Evolutionary conservation across 176 grass and related monocot species (phyloP).

Genomic region (Zizania latifolia): DNA sequence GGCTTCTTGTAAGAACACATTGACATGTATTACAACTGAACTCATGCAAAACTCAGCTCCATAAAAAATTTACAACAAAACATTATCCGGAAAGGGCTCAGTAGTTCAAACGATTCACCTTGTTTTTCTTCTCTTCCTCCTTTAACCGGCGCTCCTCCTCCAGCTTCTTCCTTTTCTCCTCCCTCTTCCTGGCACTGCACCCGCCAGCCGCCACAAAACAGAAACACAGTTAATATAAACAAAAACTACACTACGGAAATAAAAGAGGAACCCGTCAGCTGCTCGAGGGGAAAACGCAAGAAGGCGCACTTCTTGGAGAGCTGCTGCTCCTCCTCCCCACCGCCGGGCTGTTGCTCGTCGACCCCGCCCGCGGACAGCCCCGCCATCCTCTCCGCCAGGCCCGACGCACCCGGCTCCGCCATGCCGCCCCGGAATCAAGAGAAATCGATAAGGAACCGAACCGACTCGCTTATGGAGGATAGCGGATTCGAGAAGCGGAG

Average conservation of each 20-base stretch:
- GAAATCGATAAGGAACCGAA: background rate
- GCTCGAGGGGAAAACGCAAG: background rate
- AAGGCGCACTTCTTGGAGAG: constrained; percentile 67
- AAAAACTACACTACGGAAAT: background rate
- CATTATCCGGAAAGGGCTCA: background rate
- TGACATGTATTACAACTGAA: background rate
- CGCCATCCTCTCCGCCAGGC: constrained; percentile 28
- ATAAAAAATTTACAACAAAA: background rate
- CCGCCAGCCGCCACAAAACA: no score
- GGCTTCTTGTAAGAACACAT: background rate
- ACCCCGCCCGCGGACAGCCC: constrained; percentile 28
- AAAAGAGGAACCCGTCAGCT: background rate
- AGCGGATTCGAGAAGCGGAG: no score
- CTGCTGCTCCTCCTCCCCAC: no score
- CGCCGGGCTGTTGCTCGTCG: constrained; percentile 30
- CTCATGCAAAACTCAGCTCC: background rate
- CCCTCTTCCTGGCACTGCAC: constrained; percentile 70
- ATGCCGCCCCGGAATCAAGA: constrained; percentile 3
- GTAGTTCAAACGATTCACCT: constrained; percentile 26
- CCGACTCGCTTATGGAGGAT: no score
- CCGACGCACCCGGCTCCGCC: constrained; percentile 27
- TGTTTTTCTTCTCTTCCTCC: constrained; percentile 81
- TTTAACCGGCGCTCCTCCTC: constrained; percentile 91
- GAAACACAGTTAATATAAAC: background rate
- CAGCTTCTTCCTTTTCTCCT: constrained; percentile 78